Conservation (phyloP, 805 yeast genomes). For the Suhomyces kilbournensis region DNA sequence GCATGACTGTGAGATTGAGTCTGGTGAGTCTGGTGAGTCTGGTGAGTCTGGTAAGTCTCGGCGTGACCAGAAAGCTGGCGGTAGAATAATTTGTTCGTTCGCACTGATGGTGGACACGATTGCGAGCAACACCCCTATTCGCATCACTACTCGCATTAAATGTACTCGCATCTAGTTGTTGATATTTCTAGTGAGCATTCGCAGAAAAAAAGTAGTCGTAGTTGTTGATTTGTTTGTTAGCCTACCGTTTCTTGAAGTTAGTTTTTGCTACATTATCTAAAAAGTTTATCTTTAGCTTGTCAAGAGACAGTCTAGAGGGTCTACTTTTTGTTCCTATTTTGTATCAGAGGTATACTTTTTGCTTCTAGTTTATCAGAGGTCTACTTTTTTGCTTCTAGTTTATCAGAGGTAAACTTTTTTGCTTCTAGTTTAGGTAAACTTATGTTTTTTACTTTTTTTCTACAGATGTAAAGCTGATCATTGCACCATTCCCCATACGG, state of each 20-base stretch:
- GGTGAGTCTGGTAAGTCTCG: not conserved
- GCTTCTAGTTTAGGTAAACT: too few species aligned
- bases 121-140: not conserved
- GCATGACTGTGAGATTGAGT: not conserved
- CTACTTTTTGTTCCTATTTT: too few species aligned
- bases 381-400: too few species aligned
- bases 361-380: too few species aligned
- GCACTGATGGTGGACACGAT: not conserved
- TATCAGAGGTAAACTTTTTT: too few species aligned
- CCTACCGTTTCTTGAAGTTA: too few species aligned
- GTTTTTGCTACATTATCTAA: too few species aligned
- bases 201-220: too few species aligned
- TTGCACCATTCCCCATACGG: conserved; percentile 72
- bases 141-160: not conserved
- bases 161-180: not conserved
- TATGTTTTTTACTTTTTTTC: not conserved
- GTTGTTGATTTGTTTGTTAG: too few species aligned
- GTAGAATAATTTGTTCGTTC: not conserved
- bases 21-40: not conserved
- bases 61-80: not conserved
- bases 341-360: too few species aligned
- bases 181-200: not conserved
- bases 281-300: too few species aligned
- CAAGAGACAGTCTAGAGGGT: too few species aligned
- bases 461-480: conserved; percentile 36